Evolutionary conservation across 305 asterid genomes (phyloP), one percentile per base, ranked within the genome.

Genomic region (Salvia sclarea): DNA sequence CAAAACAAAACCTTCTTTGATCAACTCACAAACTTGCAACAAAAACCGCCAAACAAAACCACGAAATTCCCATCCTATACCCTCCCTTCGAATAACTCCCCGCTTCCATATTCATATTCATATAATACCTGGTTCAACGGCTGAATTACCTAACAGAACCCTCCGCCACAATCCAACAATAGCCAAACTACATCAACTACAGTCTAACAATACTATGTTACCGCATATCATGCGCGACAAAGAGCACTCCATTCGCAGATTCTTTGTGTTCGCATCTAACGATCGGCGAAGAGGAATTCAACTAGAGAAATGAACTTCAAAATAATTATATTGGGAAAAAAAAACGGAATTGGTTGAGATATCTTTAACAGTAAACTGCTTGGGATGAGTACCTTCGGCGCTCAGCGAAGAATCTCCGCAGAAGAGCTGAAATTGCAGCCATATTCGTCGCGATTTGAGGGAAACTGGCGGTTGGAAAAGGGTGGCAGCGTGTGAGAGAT

Each of bases 371-470:
- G 83, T 80, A 80, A 64, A 84, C 87, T 69, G 85, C 72, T 74
- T 82, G 88, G 73, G 92, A 86, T 62, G 92, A 81, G 85, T 88
- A 91, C 78, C 88, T 79, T 70, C 87, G 81, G 79, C 82, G 90
- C 76, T 76, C 80, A 12, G 76, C 66, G 62, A 63, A 77, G 59
- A 76, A 79, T 44, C 66, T 66, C 74, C 76, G 78, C 62, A 72
- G 61, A 38, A 74, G 70, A 35, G 75, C 33, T 38, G 76, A 58
- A 60, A 75, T 80, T 41, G 76, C 74, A 35, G 88, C 91, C 96
- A 89, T 89, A 52, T 40, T 69, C 57, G 72, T 28, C 30, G 38
- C 59, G 24, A 43, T 25, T 50, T 16, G 40, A 38, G 71, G 5
- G 49, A 20, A 56, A 54, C 21, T 33, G 17, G 0, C 20, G 18